Base-by-base conservation (phyloP, 768 basidiomycete species). In the Lyophyllum semitale region DNA sequence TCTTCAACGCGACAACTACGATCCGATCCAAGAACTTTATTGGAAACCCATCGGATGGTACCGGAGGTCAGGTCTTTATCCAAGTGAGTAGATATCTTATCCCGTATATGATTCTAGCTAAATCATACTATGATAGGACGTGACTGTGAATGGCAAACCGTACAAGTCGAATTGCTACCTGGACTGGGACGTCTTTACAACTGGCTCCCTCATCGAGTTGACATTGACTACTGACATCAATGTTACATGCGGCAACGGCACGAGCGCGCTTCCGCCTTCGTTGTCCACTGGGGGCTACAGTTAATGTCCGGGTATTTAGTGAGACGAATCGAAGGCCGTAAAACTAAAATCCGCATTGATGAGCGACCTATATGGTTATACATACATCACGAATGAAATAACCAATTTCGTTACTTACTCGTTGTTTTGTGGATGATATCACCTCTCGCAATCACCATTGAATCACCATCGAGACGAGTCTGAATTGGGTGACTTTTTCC, bases 141-240 rank as follows among this genome's bases (percentile, higher is more conserved):
- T 86, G 8, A 77, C 73, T 11, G 78, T 86, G 25, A 77, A 87
- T 57, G 84, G 84, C 4, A 64, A 75, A 53, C 72, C 76, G 12
- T 85, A 83, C 74, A 78, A 82, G 57, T 85, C 84, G 2, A 86
- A 78, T 61, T 87, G 85, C 54, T 87, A 78, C 61, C 68, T 87
- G 43, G 84, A 86, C 27, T 87, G 84, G 84, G 82, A 84, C 48
- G 79, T 81, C n/a, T 87, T 86, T 59, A 72, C 71, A 22, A 69
- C 63, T 4, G 83, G 83, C 8, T 75, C 82, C 1, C 67, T 77
- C 23, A 73, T 87, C 30, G 84, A 83, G 63, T 67, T 87, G 29
- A 77, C 82, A 42, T 63, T 87, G 54, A 82, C 82, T 4, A 72
- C 77, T 53, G 75, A 85, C 62, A 79, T 82, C 55, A 76, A 70